Evolutionary conservation across 441 rosid genomes (phyloP).

Genomic region (Capsella rubella): DNA sequence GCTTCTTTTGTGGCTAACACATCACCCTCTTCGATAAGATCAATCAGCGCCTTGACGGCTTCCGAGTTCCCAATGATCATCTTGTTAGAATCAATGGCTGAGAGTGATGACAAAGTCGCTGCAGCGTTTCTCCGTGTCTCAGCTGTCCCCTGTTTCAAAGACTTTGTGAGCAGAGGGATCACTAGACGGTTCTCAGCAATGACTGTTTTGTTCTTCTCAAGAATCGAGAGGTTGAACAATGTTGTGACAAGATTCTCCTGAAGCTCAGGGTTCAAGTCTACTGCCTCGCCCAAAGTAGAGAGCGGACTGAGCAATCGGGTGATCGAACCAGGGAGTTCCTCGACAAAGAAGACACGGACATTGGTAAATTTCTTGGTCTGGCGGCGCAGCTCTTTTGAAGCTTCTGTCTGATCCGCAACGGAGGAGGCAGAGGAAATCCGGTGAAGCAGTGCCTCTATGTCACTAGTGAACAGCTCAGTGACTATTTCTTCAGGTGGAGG

Average conservation of each 20-base stretch:
- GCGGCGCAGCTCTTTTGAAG: conserved; percentile 49
- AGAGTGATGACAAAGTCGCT: conserved; percentile 54
- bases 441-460: conserved; percentile 44
- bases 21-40: conserved; percentile 51
- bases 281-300: conserved; percentile 20
- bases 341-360: conserved; percentile 44
- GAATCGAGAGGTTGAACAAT: conserved; percentile 52
- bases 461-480: conserved; percentile 27
- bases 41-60: conserved; percentile 50
- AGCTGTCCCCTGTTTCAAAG: conserved; percentile 48
- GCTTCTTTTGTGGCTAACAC: conserved; percentile 52
- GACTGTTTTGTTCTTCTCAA: conserved; percentile 47
- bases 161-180: conserved; percentile 51
- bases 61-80: conserved; percentile 49
- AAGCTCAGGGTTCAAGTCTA: conserved; percentile 41
- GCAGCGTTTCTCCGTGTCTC: conserved; percentile 59
- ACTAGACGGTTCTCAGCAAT: conserved; percentile 49
- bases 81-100: conserved; percentile 38
- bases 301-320: conserved; percentile 51
- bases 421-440: conserved; percentile 49
- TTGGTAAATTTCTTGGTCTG: conserved; percentile 48
- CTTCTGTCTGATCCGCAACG: conserved; percentile 48
- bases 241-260: conserved; percentile 46
- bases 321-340: conserved; percentile 40
- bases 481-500: not conserved